These are phyloP conservation scores for Tetracladium setigerum DNA, from an alignment of 495 filamentous ascomycete genomes.

Conservation along the genomic window DNA sequence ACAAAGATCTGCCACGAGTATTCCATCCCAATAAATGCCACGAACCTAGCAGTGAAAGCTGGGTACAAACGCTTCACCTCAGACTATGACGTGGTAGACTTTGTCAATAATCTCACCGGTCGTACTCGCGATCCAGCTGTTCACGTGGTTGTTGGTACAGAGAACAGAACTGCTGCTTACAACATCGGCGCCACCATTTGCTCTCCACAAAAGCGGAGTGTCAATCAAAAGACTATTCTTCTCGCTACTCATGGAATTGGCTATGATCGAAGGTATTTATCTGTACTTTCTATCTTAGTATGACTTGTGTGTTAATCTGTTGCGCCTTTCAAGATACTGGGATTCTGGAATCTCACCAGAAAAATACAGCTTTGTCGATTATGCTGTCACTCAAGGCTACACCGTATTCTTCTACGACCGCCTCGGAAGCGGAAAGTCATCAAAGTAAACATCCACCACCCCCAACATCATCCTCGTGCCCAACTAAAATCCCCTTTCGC, in stretches of 20 bases:
- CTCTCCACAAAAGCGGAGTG: not conserved
- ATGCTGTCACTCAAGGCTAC: constrained; percentile 38
- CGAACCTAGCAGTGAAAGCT: not conserved
- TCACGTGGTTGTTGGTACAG: not conserved
- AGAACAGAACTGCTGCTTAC: not conserved
- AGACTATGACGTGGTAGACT: constrained; percentile 1
- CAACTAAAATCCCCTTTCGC: constrained; percentile 3
- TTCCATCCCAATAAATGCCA: not conserved
- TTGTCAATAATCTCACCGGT: not conserved
- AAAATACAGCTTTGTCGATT: constrained; percentile 41
- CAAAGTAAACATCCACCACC: constrained; percentile 36
- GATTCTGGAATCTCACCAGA: constrained; percentile 40
- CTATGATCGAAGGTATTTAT: constrained; percentile 1
- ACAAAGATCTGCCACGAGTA: constrained; percentile 1
- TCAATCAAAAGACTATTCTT: constrained; percentile 3
- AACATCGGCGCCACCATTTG: constrained; percentile 2
- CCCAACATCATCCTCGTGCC: too few species aligned
- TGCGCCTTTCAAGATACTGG: constrained; percentile 36
- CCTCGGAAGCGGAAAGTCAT: constrained; percentile 44
- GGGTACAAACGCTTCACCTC: constrained; percentile 1
- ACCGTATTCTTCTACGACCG: constrained; percentile 44
- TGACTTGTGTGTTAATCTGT: not conserved
- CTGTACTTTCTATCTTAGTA: not conserved
- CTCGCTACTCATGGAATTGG: constrained; percentile 5
- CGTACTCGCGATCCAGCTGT: not conserved